A percentile compares a stretch with the other conserved stretches of the same genome.
Conservation (phyloP, 129 eudicot genomes). For the Escallonia herrerae region DNA sequence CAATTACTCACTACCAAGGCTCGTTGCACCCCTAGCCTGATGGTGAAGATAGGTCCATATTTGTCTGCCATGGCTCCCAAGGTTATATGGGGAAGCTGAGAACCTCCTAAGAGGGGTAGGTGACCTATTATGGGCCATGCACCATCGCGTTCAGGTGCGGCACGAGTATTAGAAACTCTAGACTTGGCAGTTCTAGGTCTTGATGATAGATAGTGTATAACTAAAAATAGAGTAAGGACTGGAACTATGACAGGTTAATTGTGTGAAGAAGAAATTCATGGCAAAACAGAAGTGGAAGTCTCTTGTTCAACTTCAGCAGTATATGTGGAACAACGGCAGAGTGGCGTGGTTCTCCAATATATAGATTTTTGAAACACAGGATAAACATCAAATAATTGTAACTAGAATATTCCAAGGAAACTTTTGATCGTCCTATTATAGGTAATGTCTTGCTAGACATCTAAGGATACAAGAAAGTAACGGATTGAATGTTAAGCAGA, state of each 20-base stretch:
- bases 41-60: conserved; percentile 28
- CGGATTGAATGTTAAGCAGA: no score
- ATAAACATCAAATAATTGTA: no score
- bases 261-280: not conserved
- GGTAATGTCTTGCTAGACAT: no score
- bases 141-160: conserved; percentile 40
- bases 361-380: no score
- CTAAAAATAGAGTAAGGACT: not conserved
- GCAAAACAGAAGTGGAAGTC: not conserved
- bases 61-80: conserved; percentile 22
- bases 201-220: not conserved
- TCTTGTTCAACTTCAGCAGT: not conserved
- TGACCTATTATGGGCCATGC: conserved; percentile 52
- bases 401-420: no score
- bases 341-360: no score
- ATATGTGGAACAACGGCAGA: no score
- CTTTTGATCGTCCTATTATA: no score
- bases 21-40: conserved; percentile 16
- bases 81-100: conserved; percentile 12
- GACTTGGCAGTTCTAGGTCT: not conserved
- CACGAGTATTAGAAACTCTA: no score
- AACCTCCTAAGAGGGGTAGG: not conserved
- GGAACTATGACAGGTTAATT: not conserved
- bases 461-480: no score
- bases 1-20: conserved; percentile 21